Evolutionary conservation across 495 filamentous ascomycete species (phyloP), one percentile per base, ranked within the genome.

Genomic region (Aspergillus diversus): DNA sequence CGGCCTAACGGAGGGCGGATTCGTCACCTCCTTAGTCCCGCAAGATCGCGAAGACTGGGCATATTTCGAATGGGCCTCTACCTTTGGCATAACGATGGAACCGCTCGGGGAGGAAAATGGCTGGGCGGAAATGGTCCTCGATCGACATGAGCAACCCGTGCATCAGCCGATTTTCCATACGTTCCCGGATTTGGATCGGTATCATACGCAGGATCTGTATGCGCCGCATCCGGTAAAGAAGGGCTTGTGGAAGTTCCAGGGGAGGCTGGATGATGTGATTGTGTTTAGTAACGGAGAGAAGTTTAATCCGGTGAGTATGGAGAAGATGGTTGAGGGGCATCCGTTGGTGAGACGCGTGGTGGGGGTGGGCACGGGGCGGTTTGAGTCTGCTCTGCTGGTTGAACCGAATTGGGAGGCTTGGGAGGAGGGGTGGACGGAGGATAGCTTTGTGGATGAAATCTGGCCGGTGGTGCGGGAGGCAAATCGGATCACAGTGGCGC

Each of bases 281-380:
- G 83, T 87, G n/a, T 81, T 88, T 63, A 80, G 77, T 7, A 87
- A 81, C 67, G 86, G 83, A 32, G 84, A 87, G 71, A 89, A 87
- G 69, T 66, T 86, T 6, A 86, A 87, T 63, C 85, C 86, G 2
- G 70, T 83, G 7, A 71, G 71, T 5, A 78, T 87, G 7, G 87
- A 89, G 63, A 61, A 68, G 7, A 72, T 67, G 5, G 62, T 89
- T 12, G 59, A 63, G 35, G 72, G 64, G 12, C 81, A 85, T 58
- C 76, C 82, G 2, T 61, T 66, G 12, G 71, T 88, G n/a, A 75
- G 71, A 13, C 76, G 79, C 0, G 85, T 80, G 0, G 31, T 87
- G 4, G 80, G 88, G 1, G 78, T 83, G 15, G 87, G 87, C 7
- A 64, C 74, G 16, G 34, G 55, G 4, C 39, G 55, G 5, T 71